Evolutionary conservation across 163 green algal genomes (phyloP), one percentile per base, ranked within the genome.

Genomic region (Scenedesmus sp.): DNA sequence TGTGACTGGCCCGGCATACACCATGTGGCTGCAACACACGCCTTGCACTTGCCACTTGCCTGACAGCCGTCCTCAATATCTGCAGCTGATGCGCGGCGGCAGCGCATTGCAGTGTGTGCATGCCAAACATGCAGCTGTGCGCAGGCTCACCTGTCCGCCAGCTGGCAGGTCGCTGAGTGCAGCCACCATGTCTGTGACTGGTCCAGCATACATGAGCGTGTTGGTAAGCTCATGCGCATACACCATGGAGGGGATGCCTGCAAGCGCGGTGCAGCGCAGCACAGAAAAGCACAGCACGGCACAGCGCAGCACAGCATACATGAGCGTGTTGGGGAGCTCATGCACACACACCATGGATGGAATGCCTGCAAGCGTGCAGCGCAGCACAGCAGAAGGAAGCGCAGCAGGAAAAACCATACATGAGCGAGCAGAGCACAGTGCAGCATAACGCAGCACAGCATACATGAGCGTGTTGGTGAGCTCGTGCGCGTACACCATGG

Each of bases 1-100:
- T 67, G 90, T 92, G 55, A 93, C 88, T 57, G 87, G 88, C 3
- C 92, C 92, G n/a, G 60, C 76, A 67, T 94, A 94, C 34, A 70
- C 34, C 34, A 46, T 46, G 34, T 46, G 34, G 34, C 34, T 46
- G 34, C 34, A 46, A 46, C 34, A 46, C 34, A 46, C 34, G 34
- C 34, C 34, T 46, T 46, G 34, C 34, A 46, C 34, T 46, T 46
- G 34, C 34, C 64, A 23, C 13, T 16, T 13, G 12, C 64, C 77
- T 20, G 79, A 57, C 81, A 89, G 79, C 89, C 82, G 79, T 34
- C 20, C 54, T 8, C 52, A 46, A 8, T 64, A n/a, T 16, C 83
- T 52, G 34, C 57, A 57, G 60, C 66, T 83, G 60, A 34, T 90
- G 13, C 46, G 10, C 23, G 83, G 46, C 4, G 26, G 60, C 46